Base-by-base conservation (phyloP, 495 filamentous ascomycete genomes). In the Thozetella sp. region DNA sequence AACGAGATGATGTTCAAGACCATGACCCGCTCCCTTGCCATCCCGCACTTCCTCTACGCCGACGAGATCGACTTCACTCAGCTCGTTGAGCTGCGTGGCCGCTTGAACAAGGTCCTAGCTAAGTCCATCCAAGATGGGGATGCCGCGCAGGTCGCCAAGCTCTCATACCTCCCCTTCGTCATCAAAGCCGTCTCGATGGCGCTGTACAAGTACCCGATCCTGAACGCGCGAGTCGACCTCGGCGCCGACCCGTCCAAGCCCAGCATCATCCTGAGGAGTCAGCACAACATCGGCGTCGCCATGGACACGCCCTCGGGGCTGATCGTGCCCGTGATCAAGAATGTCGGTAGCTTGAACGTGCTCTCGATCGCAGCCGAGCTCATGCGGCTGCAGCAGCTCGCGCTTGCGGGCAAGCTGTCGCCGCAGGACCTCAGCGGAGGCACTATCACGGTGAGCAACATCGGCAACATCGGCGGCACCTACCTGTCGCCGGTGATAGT, bases 1-100 rank as follows among this genome's bases (percentile, higher is more conserved):
- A 95, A 98, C 76, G 78, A 83, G 20, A 88, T 91, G 67, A 99
- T 99, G 96, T 97, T 97, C 85, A 97, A 95, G 73, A 85, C 86
- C n/a, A 99, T 99, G 96, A 98, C 94, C 22, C 86, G 86, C 45
- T 96, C 93, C 19, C 80, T 99, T 61, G 84, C 66, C 51, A 98
- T 94, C 61, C 96, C 95, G 0, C 96, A 98, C 73, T 96, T 99
- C 72, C 84, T 97, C 51, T 99, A 92, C 73, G 87, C 91, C 13
- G 91, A 97, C 71, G 90, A 93, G 69, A 79, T 97, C 37, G 88
- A 93, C 69, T 85, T 97, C 66, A 86, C 87, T 55, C 74, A 84
- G 20, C 80, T 98, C 1, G 85, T 84, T 43, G 75, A 82, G 34
- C 78, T 97, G 34, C 88, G 95, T 19, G 70, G 76, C 34, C 85